phyloP scores from a whole-genome alignment of 768 basidiomycete species.

The Multifurca ochricompacta region DNA sequence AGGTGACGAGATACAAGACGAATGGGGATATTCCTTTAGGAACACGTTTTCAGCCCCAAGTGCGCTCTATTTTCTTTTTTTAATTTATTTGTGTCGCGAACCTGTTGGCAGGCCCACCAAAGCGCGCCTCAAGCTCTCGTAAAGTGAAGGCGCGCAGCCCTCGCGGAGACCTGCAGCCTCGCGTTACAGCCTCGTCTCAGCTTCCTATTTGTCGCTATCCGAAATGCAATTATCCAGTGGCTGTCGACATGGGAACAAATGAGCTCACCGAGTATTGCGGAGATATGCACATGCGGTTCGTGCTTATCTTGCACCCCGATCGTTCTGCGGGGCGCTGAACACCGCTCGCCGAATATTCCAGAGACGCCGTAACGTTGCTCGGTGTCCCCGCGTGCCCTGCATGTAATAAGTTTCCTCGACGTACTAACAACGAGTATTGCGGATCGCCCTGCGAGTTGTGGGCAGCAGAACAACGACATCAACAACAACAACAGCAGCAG shows the following conservation, averaged over 20 bases:
- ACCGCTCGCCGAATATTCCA: not conserved
- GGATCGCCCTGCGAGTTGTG: slow-evolving; percentile 5
- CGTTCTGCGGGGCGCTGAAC: not conserved
- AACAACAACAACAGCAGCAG: not conserved
- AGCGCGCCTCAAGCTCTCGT: too few relatives aligned
- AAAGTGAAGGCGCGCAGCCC: not conserved
- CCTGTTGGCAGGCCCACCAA: not conserved
- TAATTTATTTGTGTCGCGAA: not conserved
- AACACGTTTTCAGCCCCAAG: not conserved
- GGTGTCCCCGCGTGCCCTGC: slow-evolving; percentile 2
- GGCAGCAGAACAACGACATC: not conserved
- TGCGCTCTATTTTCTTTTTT: not conserved
- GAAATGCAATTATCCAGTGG: not conserved
- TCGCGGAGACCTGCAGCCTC: not conserved
- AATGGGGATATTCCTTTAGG: not conserved
- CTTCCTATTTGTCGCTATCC: not conserved
- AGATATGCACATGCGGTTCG: slow-evolving; percentile 5
- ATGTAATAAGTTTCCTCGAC: slow-evolving; percentile 2
- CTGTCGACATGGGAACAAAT: not conserved
- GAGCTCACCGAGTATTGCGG: slow-evolving; percentile 7
- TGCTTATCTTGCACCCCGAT: not conserved
- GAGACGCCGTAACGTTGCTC: not conserved
- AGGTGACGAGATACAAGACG: not conserved
- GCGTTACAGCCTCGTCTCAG: too few relatives aligned
- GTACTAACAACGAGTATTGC: slow-evolving; percentile 1